A percentile compares a stretch with the other conserved stretches of the same genome.
Conservation (phyloP, 2,329 filamentous ascomycete species). For the Calycina marina region DNA sequence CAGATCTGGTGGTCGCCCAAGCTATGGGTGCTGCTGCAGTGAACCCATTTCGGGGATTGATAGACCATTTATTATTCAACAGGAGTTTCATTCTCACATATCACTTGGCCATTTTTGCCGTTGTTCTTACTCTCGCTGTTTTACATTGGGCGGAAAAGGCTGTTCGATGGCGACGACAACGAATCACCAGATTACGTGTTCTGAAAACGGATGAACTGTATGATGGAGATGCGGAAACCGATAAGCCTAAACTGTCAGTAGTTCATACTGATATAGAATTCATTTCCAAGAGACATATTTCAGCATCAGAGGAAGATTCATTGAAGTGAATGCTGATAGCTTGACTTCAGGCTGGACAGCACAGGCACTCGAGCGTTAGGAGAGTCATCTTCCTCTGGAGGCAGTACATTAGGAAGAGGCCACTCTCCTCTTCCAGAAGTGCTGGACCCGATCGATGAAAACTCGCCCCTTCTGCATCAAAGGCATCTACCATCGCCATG, state of each 20-base stretch:
- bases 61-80: constrained; percentile 12
- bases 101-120: constrained; percentile 12
- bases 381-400: constrained; percentile 12
- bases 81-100: constrained; percentile 16
- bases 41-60: constrained; percentile 11
- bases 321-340: too few species aligned
- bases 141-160: constrained; percentile 12
- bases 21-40: too few species aligned
- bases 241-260: constrained; percentile 1
- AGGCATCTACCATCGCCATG: constrained; percentile 3
- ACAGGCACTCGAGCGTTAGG: constrained; percentile 3
- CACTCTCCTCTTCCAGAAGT: too few species aligned
- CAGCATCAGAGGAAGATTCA: too few species aligned
- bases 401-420: constrained; percentile 13
- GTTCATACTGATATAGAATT: too few species aligned
- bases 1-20: too few species aligned
- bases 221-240: constrained; percentile 7
- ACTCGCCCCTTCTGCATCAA: constrained; percentile 13
- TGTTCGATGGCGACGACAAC: constrained; percentile 11
- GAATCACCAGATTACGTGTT: constrained; percentile 4
- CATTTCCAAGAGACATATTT: too few species aligned
- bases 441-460: too few species aligned
- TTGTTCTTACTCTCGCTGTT: constrained; percentile 10
- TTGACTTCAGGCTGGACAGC: too few species aligned
- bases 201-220: constrained; percentile 4